A percentile compares a stretch with the other conserved stretches of the same genome.
These are phyloP conservation scores for Gleditsia sinensis DNA, from an alignment of 306 rosid species.

Conservation along the genomic window DNA sequence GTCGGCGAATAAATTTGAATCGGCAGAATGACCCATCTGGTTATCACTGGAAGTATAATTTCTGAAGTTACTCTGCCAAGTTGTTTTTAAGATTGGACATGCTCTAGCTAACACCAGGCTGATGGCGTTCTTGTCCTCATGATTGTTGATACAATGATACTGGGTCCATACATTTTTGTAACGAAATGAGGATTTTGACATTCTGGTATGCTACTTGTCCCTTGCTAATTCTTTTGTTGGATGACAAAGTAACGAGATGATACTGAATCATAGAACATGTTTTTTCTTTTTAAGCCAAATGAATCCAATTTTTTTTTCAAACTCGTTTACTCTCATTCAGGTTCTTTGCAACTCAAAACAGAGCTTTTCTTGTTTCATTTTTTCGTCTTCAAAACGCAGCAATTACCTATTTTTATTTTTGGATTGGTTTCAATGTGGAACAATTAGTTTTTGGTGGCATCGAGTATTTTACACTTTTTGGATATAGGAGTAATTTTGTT, in stretches of 20 bases:
- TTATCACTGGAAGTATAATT: conserved; percentile 24
- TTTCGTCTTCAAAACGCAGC: neutral
- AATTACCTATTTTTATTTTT: conserved; percentile 9
- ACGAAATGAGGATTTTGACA: conserved; percentile 21
- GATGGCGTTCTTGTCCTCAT: neutral
- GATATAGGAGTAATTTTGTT: too few relatives aligned
- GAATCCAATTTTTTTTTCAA: neutral
- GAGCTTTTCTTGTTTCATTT: too few relatives aligned
- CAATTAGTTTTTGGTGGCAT: conserved; percentile 2
- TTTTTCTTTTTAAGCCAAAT: neutral
- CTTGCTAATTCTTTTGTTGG: conserved; percentile 22
- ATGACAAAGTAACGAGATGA: conserved; percentile 1
- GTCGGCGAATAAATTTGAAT: conserved; percentile 55
- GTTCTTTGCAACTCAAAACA: too few relatives aligned
- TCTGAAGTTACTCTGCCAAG: conserved; percentile 31
- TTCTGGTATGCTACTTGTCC: conserved; percentile 7
- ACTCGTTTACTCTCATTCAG: neutral
- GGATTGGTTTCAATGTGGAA: conserved; percentile 5
- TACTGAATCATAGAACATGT: too few relatives aligned
- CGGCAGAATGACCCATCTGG: conserved; percentile 26
- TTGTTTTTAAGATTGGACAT: conserved; percentile 12
- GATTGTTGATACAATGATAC: neutral
- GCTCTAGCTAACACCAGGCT: conserved; percentile 15
- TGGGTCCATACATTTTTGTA: conserved; percentile 23
- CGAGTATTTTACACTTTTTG: too few relatives aligned